Base-by-base conservation (phyloP, 371 early-diverging fungal species). In the Quaeritorhiza haematococci region DNA sequence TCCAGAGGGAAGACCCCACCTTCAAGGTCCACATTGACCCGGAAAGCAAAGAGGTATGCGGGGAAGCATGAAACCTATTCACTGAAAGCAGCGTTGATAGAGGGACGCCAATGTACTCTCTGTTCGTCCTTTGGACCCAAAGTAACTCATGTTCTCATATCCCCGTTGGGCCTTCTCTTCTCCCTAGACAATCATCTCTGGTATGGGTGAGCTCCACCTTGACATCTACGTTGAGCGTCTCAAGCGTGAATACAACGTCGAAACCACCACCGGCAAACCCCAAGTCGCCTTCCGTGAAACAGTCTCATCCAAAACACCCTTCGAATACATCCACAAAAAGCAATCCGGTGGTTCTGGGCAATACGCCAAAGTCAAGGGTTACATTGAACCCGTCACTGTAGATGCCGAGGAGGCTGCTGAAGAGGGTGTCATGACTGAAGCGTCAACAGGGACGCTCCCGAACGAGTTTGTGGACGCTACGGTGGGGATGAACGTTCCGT, bases 291-390 rank as follows among this genome's bases (percentile, higher is more conserved):
- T 92, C 89, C 85, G 96, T 58, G 98, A 98, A 68, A 92, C 96
- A 8, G 86, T 94, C 62, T 84, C 84, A 7, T 61, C 69, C 43
- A 75, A 82, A 55, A 82, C 88, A 51, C 75, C 82, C 56, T 96
- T 98, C 78, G 86, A 90, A 75, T 95, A 95, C 83, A 94, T 94
- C 0, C 98, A 98, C 83, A 96, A 96, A 89, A 98, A 98, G 76
- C 96, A 98, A 76, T 83, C 88, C 49, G 98, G 98, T 64, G 98
- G 98, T 66, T 83, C 94, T 54, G 98, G 98, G 66, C 98, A 98
- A 74, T 98, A 88, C 59, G 98, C 85, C 69, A 85, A 90, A 62
- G 93, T 98, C 55, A 71, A 86, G 35, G 96, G 96, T 49, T 88
- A 82, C 69, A 82, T 98, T 52, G 96, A 98, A 70, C 95, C 95